Percentiles rank a stretch among this genome's conserved stretches.
Conservation (phyloP, 177 flowering plant genomes). For the Telopea speciosissima region DNA sequence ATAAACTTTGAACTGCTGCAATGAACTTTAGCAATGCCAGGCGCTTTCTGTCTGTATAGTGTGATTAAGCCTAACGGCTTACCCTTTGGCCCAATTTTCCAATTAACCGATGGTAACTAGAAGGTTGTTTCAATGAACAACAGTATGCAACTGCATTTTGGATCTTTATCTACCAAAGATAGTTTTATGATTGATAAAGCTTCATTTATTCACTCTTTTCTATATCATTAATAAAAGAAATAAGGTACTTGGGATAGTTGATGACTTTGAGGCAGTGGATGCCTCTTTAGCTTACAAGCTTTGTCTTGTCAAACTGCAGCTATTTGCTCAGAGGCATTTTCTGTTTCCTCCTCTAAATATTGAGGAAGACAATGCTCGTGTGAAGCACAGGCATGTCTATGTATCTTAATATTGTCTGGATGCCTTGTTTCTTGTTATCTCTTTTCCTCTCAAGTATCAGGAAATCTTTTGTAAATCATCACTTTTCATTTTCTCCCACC, state of each 20-base stretch:
- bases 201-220: too few relatives aligned
- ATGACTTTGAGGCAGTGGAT: too few relatives aligned
- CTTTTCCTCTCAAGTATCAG: neutral
- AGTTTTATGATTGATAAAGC: neutral
- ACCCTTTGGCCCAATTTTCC: too few relatives aligned
- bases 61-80: too few relatives aligned
- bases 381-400: constrained; percentile 71
- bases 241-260: too few relatives aligned
- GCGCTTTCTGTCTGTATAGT: too few relatives aligned
- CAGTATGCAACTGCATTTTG: neutral
- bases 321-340: constrained; percentile 95
- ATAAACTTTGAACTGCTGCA: too few relatives aligned
- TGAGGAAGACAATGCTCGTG: constrained; percentile 91
- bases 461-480: too few relatives aligned
- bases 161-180: neutral
- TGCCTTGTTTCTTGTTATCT: neutral
- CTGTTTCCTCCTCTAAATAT: constrained; percentile 76
- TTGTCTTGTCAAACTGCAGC: constrained; percentile 43
- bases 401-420: neutral
- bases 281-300: neutral
- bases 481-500: too few relatives aligned
- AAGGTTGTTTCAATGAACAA: neutral
- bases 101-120: too few relatives aligned
- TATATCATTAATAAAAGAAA: too few relatives aligned
- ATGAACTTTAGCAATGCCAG: too few relatives aligned